These are phyloP conservation scores for Spirogloea muscicola DNA, from an alignment of 139 green algal species.

Conservation along the genomic window DNA sequence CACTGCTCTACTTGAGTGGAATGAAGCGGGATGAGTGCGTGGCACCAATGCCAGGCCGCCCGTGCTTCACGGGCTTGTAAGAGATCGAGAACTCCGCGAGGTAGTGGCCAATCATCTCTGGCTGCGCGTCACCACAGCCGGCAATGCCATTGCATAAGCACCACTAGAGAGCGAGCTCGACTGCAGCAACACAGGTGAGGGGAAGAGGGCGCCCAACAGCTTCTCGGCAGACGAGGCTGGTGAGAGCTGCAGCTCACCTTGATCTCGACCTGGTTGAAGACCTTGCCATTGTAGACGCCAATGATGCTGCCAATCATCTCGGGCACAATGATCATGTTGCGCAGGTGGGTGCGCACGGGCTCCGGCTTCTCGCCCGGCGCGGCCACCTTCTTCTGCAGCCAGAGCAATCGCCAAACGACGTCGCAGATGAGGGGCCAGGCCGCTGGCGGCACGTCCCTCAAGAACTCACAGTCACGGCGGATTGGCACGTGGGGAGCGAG, in stretches of 20 bases:
- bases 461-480: no score
- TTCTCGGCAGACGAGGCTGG: no score
- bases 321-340: constrained; percentile 99
- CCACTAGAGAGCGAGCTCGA: no score
- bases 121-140: no score
- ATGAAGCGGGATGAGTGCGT: constrained; percentile 97
- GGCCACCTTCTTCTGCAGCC: constrained; percentile 58
- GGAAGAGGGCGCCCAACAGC: no score
- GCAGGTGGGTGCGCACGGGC: constrained; percentile 94
- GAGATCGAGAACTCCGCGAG: constrained; percentile 98
- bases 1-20: constrained; percentile 91
- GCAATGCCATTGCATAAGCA: no score
- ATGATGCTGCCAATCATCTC: constrained; percentile 98
- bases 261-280: constrained; percentile 96
- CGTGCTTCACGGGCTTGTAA: constrained; percentile 98
- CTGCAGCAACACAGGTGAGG: no score
- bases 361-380: constrained; percentile 91
- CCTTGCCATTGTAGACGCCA: constrained; percentile 99
- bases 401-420: no score
- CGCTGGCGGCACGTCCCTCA: no score
- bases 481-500: no score
- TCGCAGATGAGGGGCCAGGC: no score
- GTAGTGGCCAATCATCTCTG: constrained; percentile 98
- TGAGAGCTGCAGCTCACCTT: no score
- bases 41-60: constrained; percentile 91